phyloP scores from a whole-genome alignment of 208 protist genomes.

The Zelonia costaricensis region DNA sequence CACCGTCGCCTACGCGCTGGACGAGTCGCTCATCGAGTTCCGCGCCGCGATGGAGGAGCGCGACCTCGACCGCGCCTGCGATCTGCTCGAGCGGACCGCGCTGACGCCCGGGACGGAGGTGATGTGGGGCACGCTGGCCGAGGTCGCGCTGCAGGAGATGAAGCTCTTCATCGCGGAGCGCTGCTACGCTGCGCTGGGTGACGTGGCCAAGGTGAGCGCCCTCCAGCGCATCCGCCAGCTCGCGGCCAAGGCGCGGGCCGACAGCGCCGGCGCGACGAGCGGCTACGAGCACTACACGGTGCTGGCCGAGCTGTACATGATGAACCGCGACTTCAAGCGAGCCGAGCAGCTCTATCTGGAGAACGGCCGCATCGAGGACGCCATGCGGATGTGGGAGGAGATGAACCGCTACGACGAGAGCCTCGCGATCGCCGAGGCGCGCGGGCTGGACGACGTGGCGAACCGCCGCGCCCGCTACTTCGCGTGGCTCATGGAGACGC shows the following conservation, averaged over 20 bases:
- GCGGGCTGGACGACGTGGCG: conserved; percentile 84
- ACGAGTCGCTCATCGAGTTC: conserved; percentile 98
- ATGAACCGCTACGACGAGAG: conserved; percentile 94
- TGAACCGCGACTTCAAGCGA: conserved; percentile 92
- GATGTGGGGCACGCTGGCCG: conserved; percentile 94
- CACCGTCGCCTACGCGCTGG: conserved; percentile 93
- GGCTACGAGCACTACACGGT: conserved; percentile 93
- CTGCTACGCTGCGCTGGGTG: conserved; percentile 95
- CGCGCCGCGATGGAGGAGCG: conserved; percentile 93
- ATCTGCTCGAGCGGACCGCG: conserved; percentile 89
- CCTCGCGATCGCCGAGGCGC: conserved; percentile 86
- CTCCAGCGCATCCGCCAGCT: conserved; percentile 91
- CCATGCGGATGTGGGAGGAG: conserved; percentile 97
- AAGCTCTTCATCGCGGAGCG: conserved; percentile 94
- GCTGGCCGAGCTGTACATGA: conserved; percentile 82
- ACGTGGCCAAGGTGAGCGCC: conserved; percentile 93
- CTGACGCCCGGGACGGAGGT: conserved; percentile 91
- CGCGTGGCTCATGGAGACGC: conserved; percentile 94
- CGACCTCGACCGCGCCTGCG: conserved; percentile 92
- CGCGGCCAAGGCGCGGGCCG: conserved; percentile 52
- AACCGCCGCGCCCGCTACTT: conserved; percentile 91
- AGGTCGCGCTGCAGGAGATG: conserved; percentile 85
- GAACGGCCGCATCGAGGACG: conserved; percentile 91
- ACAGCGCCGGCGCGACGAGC: conserved; percentile 60
- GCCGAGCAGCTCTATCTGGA: conserved; percentile 96